Conservation (phyloP, 2,329 filamentous ascomycete species). For the Fusarium bulbicola region DNA sequence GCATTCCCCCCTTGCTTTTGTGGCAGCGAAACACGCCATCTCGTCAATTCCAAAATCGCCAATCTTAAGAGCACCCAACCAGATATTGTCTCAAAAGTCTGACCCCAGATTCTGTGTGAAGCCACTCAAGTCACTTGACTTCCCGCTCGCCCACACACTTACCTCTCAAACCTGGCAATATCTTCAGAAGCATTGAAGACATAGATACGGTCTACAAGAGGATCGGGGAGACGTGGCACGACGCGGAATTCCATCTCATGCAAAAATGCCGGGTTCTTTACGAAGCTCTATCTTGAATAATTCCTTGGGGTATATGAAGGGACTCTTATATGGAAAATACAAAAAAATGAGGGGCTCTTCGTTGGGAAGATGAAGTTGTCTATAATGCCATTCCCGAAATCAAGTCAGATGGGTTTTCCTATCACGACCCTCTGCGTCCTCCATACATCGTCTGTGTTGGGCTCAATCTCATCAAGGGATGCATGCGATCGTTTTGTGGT, state of each 20-base stretch:
- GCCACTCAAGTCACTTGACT: conserved; percentile 36
- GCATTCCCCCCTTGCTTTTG: conserved; percentile 13
- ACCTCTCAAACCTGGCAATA: background rate
- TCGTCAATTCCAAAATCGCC: conserved; percentile 27
- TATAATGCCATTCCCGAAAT: conserved; percentile 36
- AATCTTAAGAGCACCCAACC: conserved; percentile 36
- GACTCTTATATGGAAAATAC: conserved; percentile 26
- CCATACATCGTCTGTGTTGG: conserved; percentile 36
- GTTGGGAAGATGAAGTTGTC: conserved; percentile 48
- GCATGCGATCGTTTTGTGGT: conserved; percentile 33
- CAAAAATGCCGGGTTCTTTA: conserved; percentile 7
- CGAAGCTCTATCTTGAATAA: conserved; percentile 19
- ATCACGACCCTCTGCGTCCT: conserved; percentile 35
- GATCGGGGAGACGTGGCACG: background rate
- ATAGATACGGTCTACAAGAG: background rate
- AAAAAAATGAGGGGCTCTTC: conserved; percentile 43
- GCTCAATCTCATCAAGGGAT: conserved; percentile 35
- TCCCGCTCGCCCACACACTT: conserved; percentile 19
- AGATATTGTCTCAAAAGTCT: conserved; percentile 18
- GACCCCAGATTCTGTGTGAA: conserved; percentile 28
- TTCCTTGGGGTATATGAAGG: conserved; percentile 38
- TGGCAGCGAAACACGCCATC: conserved; percentile 23
- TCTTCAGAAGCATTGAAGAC: background rate
- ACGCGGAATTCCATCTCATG: background rate
- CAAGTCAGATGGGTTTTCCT: background rate